Evolutionary conservation across 495 filamentous ascomycete species (phyloP), one percentile per base, ranked within the genome.

Genomic region (Cercophora newfieldiana): DNA sequence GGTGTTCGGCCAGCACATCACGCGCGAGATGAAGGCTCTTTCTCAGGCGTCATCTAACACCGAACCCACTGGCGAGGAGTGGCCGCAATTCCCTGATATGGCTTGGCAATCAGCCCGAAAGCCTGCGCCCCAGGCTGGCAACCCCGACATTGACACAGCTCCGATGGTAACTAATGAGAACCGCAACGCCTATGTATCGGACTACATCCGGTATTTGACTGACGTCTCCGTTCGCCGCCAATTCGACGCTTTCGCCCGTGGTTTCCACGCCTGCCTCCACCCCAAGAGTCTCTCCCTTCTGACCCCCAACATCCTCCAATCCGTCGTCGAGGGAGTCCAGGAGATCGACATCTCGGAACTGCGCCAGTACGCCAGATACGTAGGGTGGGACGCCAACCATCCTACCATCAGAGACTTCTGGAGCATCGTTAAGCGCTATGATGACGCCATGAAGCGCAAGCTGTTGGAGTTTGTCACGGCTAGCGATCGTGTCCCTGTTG

Each of bases 401-500:
- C 84, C 79, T 5, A 84, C 88, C 18, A 87, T 99, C 59, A 71
- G 80, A 4, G 85, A 91, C 64, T 97, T 99, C 76, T 99, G 95
- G 95, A 81, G 76, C 29, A 84, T 97, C 8, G 88, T 94, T 6
- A 85, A 83, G 62, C 69, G 73, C 7, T 97, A 88, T 73, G 81
- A 88, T 31, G 80, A 89, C n/a, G 83, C 83, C 55, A 87, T 88
- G 79, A 88, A 89, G 71, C 82, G 86, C 31, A 83, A 83, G 70
- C 80, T 99, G 55, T 81, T 99, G 61, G 93, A 97, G 74, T 99
- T 99, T 68, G 94, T 98, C 24, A 99, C 95, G 24, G 93, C 93
- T 3, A 94, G 89, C 75, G 93, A 97, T 74, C 87, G 95, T 8
- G 82, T 98, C 6, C 95, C 95, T 0, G 90, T 96, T 1, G 91